Evolutionary conservation across 2,329 filamentous ascomycete genomes (phyloP), one percentile per base, ranked within the genome.

Genomic region (Trichocomaceae sp.): DNA sequence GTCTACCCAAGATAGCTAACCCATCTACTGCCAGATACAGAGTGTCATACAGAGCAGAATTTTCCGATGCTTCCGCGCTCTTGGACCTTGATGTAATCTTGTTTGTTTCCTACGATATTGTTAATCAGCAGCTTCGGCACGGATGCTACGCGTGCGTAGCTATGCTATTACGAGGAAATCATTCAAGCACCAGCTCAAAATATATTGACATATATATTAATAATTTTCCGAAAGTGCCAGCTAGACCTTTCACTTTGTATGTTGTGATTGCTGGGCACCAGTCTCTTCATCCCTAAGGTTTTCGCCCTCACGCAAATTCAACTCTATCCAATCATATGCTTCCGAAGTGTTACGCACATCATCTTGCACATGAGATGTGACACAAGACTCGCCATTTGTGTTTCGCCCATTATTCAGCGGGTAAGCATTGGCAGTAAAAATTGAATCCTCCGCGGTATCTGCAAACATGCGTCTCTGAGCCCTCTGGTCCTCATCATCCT

Each of bases 401-500:
- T 46, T 55, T 47, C 29, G 47, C 7, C 29, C 37, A 26, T 46
- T 44, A 23, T 51, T 47, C 13, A 56, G 15, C 13, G 54, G 54
- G 10, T 56, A 56, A 42, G 45, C 50, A 37, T 56, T 33, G 6
- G 50, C 50, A 23, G 49, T 37, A 46, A 52, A 56, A 12, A 56
- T 42, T 8, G 54, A 35, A 4, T 52, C 54, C 9, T 56, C 54
- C 19, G 20, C 50, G 4, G 19, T 10, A 9, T 52, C 37, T 17
- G 19, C n/a, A n/a, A 19, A 23, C n/a, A 39, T 46, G n/a, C 45
- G 46, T 29, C n/a, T 52, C 31, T 52, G 45, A 5, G 49, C 54
- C 31, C 15, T 51, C 8, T 63, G 60, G 44, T 71, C 67, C 52
- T 70, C 67, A 23, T 73, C 71, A 59, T 80, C 79, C 55, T 82